Evolutionary conservation across 352 stramenopile genomes (phyloP).

Genomic region (Phytophthora foliorum): DNA sequence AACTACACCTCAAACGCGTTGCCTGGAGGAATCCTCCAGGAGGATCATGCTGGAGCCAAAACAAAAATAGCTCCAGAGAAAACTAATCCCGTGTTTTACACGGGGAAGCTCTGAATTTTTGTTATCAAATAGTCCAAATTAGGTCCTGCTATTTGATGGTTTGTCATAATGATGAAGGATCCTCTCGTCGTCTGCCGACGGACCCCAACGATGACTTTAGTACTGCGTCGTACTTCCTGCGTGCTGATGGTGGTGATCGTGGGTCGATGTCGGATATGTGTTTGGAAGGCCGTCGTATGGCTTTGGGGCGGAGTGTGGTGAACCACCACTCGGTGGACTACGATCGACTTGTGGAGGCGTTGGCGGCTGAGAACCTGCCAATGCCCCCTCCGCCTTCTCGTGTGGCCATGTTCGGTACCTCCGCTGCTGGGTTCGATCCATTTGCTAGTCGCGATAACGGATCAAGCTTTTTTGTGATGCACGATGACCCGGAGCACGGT

Average conservation of each 20-base stretch:
- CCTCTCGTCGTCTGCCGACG: no score
- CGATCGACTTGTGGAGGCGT: slow-evolving; percentile 47
- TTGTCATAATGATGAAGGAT: no score
- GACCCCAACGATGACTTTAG: no score
- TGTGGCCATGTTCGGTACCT: slow-evolving; percentile 75
- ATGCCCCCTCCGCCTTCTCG: slow-evolving; percentile 60
- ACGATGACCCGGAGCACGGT: slow-evolving; percentile 42
- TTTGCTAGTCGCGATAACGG: slow-evolving; percentile 49
- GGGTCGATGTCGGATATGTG: slow-evolving; percentile 62
- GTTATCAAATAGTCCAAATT: no score
- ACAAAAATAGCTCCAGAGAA: no score
- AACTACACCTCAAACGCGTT: no score
- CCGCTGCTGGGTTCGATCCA: slow-evolving; percentile 50
- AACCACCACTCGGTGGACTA: slow-evolving; percentile 81
- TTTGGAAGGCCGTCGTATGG: slow-evolving; percentile 42
- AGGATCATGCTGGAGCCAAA: no score
- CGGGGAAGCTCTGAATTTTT: no score
- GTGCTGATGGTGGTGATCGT: slow-evolving; percentile 34
- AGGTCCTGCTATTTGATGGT: no score
- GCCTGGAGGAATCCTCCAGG: no score
- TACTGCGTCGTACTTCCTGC: slow-evolving; percentile 70
- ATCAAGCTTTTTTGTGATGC: slow-evolving; percentile 60
- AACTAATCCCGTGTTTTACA: no score
- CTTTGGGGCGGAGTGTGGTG: slow-evolving; percentile 62
- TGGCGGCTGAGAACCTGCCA: slow-evolving; percentile 47